Conservation (phyloP, 164 flowering plant genomes). For the Warburgia ugandensis region DNA sequence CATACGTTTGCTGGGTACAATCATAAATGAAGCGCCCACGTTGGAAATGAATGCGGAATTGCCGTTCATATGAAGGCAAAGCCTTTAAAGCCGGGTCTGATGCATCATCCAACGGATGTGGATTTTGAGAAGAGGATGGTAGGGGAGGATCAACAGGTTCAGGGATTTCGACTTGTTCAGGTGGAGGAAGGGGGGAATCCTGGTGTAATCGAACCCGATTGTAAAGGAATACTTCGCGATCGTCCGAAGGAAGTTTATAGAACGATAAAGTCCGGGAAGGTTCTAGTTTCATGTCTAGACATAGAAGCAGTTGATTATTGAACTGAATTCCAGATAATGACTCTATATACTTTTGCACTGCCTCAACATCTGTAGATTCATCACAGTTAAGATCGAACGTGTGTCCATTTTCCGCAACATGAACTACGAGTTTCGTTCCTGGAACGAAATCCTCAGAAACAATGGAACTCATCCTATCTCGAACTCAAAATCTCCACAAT, state of each 20-base stretch:
- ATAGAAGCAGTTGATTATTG: constrained; percentile 78
- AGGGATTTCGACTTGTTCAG: constrained; percentile 42
- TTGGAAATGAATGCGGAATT: constrained; percentile 79
- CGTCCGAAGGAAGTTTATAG: constrained; percentile 71
- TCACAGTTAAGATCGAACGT: constrained; percentile 67
- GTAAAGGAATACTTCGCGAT: constrained; percentile 70
- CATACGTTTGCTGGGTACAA: constrained; percentile 39
- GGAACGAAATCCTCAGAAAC: constrained; percentile 29
- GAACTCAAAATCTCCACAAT: too few relatives aligned
- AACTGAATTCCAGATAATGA: constrained; percentile 42
- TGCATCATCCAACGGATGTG: constrained; percentile 88
- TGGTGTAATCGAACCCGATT: constrained; percentile 54
- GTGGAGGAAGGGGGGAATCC: constrained; percentile 54
- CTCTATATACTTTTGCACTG: constrained; percentile 61
- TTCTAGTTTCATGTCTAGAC: constrained; percentile 71
- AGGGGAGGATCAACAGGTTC: constrained; percentile 43
- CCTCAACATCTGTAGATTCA: constrained; percentile 58
- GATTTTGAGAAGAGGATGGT: constrained; percentile 48
- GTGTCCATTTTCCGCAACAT: constrained; percentile 85
- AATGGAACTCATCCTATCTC: constrained; percentile 59
- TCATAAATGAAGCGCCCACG: constrained; percentile 55
- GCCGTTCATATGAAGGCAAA: constrained; percentile 84
- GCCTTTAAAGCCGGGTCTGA: constrained; percentile 94
- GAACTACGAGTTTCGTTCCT: constrained; percentile 59
- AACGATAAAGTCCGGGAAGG: constrained; percentile 51